phyloP scores from a whole-genome alignment of 225 moss, liverwort and hornwort genomes.

The Sphagnum contortum region DNA sequence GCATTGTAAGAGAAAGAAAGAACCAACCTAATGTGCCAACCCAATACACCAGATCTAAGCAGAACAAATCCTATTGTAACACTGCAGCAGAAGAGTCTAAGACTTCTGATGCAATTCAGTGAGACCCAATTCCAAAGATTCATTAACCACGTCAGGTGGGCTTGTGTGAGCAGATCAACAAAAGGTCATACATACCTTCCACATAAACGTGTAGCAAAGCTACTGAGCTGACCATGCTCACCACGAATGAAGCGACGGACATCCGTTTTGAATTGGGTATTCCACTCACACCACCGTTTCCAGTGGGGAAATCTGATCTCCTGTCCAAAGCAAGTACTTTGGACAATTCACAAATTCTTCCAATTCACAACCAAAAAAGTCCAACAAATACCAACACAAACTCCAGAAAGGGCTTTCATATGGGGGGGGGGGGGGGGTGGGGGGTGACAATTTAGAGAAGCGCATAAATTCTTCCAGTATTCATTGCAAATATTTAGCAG shows the following conservation, averaged over 20 bases:
- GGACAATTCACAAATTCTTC: background rate
- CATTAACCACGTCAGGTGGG: too few relatives aligned
- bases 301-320: conserved; percentile 72
- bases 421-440: too few relatives aligned
- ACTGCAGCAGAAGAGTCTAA: background rate
- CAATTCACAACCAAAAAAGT: background rate
- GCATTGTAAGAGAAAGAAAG: background rate
- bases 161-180: too few relatives aligned
- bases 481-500: too few relatives aligned
- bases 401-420: too few relatives aligned
- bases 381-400: too few relatives aligned
- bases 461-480: too few relatives aligned
- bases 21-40: background rate
- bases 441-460: too few relatives aligned
- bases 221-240: conserved; percentile 61
- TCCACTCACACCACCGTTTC: conserved; percentile 94
- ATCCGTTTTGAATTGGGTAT: conserved; percentile 55
- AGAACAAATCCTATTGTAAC: conserved; percentile 4
- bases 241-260: conserved; percentile 73
- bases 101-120: too few relatives aligned
- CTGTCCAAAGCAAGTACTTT: conserved; percentile 19
- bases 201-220: conserved; percentile 72
- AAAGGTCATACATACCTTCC: conserved; percentile 43
- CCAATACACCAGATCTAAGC: background rate
- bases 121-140: too few relatives aligned